phyloP scores from a whole-genome alignment of 1,139 yeast species.

The Pichia norvegensis region DNA sequence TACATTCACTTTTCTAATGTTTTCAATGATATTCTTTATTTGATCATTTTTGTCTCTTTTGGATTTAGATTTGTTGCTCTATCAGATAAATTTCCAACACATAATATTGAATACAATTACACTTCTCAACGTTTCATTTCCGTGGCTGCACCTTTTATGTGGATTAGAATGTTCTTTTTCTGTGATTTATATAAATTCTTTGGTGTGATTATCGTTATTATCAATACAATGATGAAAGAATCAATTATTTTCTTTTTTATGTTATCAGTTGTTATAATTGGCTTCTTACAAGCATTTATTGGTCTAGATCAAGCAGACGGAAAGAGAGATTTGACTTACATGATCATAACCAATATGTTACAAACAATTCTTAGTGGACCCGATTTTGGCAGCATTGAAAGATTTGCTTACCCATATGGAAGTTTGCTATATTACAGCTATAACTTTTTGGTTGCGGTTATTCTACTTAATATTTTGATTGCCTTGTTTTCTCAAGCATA shows the following conservation, averaged over 20 bases:
- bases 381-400: conserved; percentile 59
- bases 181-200: conserved; percentile 77
- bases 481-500: conserved; percentile 85
- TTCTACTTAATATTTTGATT: conserved; percentile 70
- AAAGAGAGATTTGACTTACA: conserved; percentile 60
- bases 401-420: conserved; percentile 81
- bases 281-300: conserved; percentile 79
- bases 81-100: conserved; percentile 23
- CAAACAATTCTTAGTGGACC: conserved; percentile 51
- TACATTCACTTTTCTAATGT: conserved; percentile 77
- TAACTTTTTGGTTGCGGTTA: conserved; percentile 65
- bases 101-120: conserved; percentile 37
- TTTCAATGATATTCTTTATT: conserved; percentile 65
- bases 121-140: conserved; percentile 66
- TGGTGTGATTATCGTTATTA: conserved; percentile 82
- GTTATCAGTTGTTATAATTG: conserved; percentile 60
- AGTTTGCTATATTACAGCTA: conserved; percentile 66
- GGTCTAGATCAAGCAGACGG: conserved; percentile 89
- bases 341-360: conserved; percentile 56
- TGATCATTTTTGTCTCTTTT: conserved; percentile 46
- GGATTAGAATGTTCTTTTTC: conserved; percentile 70
- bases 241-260: conserved; percentile 72
- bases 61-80: conserved; percentile 50
- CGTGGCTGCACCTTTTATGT: conserved; percentile 80
- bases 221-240: conserved; percentile 82